These are phyloP conservation scores for Globisporangium iwayamae DNA, from an alignment of 352 stramenopile species.

Conservation along the genomic window DNA sequence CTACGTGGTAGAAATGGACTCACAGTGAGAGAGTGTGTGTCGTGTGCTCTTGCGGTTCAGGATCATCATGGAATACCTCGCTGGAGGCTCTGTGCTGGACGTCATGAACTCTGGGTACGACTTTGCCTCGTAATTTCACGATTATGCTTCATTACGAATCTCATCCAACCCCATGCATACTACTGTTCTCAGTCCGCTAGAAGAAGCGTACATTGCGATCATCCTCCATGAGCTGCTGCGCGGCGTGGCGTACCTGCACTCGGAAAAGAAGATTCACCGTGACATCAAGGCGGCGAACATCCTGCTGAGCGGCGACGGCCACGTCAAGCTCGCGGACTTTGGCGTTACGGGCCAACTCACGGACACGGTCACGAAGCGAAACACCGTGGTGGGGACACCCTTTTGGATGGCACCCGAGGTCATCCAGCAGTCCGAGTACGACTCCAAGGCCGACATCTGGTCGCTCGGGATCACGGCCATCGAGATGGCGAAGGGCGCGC, in stretches of 20 bases:
- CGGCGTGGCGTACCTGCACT: constrained; percentile 77
- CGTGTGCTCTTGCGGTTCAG: constrained; percentile 23
- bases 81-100: constrained; percentile 88
- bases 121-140: background rate
- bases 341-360: constrained; percentile 93
- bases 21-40: background rate
- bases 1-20: background rate
- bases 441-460: constrained; percentile 98
- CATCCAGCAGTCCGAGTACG: constrained; percentile 89
- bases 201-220: constrained; percentile 82
- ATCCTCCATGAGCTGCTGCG: constrained; percentile 71
- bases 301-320: constrained; percentile 69
- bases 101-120: constrained; percentile 68
- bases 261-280: constrained; percentile 83
- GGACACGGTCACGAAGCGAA: constrained; percentile 97
- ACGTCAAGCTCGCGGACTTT: constrained; percentile 82
- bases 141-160: background rate
- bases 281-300: constrained; percentile 85
- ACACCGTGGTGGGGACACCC: constrained; percentile 96
- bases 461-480: constrained; percentile 98
- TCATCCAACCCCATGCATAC: background rate
- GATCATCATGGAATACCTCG: constrained; percentile 95
- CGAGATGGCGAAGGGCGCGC: constrained; percentile 97
- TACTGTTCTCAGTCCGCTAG: constrained; percentile 39
- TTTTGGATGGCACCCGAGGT: constrained; percentile 97